phyloP scores from a whole-genome alignment of 768 basidiomycete genomes.

The Lepiota venenata region DNA sequence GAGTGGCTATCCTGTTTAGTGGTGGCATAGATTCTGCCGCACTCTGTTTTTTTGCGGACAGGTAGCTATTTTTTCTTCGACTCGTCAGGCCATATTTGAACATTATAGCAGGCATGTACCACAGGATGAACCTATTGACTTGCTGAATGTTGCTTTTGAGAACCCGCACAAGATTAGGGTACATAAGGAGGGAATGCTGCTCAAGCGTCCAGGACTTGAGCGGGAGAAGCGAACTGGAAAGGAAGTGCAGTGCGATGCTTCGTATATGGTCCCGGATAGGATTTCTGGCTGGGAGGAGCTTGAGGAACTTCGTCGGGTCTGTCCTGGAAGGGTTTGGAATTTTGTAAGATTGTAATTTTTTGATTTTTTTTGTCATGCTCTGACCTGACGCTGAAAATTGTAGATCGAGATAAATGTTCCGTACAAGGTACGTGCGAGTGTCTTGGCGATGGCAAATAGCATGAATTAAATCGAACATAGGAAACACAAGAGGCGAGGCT shows the following conservation, averaged over 20 bases:
- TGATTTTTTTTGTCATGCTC: conserved; percentile 3
- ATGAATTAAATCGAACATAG: conserved; percentile 27
- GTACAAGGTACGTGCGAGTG: conserved; percentile 50
- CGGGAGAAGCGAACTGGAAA: conserved; percentile 16
- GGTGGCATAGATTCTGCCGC: conserved; percentile 94
- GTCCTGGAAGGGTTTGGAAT: conserved; percentile 83
- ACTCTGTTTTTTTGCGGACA: conserved; percentile 76
- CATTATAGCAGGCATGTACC: conserved; percentile 58
- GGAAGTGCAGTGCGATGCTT: conserved; percentile 12
- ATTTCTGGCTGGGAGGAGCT: conserved; percentile 75
- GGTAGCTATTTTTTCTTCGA: conserved; percentile 36
- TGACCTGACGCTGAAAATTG: background rate
- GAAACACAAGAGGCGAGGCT: conserved; percentile 60
- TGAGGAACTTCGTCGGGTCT: conserved; percentile 71
- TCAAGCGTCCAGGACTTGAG: conserved; percentile 22
- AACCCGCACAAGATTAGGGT: conserved; percentile 78
- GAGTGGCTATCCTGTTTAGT: conserved; percentile 87
- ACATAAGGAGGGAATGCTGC: conserved; percentile 41
- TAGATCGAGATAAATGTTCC: conserved; percentile 86
- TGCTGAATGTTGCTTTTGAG: conserved; percentile 93
- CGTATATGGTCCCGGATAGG: conserved; percentile 88
- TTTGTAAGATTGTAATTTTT: conserved; percentile 51
- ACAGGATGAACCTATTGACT: conserved; percentile 77
- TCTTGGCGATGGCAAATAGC: background rate
- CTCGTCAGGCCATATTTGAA: conserved; percentile 1